Evolutionary conservation across 2,329 filamentous ascomycete genomes (phyloP).

Genomic region (Stromatinia cepivora): DNA sequence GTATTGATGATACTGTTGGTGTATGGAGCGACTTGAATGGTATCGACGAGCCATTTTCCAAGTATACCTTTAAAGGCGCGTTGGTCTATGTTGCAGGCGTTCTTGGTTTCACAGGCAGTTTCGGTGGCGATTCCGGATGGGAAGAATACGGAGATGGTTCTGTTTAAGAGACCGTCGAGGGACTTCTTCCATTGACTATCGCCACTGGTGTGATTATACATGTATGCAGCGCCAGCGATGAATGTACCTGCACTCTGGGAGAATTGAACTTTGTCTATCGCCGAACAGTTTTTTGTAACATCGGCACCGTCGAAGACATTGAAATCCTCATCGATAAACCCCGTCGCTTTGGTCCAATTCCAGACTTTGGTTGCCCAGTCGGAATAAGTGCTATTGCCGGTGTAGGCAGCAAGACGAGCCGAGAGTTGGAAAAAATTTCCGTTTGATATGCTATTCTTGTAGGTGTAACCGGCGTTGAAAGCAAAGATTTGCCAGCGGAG

Average conservation of each 20-base stretch:
- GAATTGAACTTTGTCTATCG: slow-evolving; percentile 63
- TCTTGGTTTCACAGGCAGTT: slow-evolving; percentile 61
- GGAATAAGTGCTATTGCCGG: slow-evolving; percentile 63
- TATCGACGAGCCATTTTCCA: slow-evolving; percentile 62
- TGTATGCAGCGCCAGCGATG: slow-evolving; percentile 62
- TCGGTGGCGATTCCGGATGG: slow-evolving; percentile 63
- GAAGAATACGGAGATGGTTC: slow-evolving; percentile 54
- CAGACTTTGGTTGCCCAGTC: slow-evolving; percentile 62
- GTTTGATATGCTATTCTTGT: slow-evolving; percentile 67
- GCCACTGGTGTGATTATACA: slow-evolving; percentile 57
- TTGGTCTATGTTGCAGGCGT: slow-evolving; percentile 69
- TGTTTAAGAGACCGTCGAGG: slow-evolving; percentile 56
- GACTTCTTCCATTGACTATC: slow-evolving; percentile 52
- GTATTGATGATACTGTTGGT: slow-evolving; percentile 56
- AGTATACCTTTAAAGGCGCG: slow-evolving; percentile 71
- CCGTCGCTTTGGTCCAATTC: slow-evolving; percentile 57
- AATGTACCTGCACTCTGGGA: slow-evolving; percentile 66
- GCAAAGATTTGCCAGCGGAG: slow-evolving; percentile 76
- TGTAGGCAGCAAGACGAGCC: slow-evolving; percentile 71
- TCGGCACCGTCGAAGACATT: slow-evolving; percentile 66
- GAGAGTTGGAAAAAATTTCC: slow-evolving; percentile 65
- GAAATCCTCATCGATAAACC: slow-evolving; percentile 60
- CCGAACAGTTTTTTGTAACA: slow-evolving; percentile 55
- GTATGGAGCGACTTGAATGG: slow-evolving; percentile 62
- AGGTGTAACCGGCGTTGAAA: slow-evolving; percentile 73